Evolutionary conservation across 1,284 basidiomycete species (phyloP).

Genomic region (Porogramme epimiltina): DNA sequence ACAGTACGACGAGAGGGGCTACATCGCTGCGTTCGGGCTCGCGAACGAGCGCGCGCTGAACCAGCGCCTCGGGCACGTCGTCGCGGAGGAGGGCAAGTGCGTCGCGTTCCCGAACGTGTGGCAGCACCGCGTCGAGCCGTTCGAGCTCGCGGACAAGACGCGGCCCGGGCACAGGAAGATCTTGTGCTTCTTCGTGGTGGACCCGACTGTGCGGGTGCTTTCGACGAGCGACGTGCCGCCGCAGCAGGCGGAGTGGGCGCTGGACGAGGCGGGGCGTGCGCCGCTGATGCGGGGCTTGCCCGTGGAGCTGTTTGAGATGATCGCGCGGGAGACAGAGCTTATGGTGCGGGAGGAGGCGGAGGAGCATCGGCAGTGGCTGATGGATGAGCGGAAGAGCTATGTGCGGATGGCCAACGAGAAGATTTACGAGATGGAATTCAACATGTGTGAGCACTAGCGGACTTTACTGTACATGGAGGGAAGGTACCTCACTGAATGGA

Average conservation of each 20-base stretch:
- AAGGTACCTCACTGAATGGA: too few species aligned
- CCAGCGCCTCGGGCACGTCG: neutral
- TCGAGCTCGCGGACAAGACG: conserved; percentile 22
- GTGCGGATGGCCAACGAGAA: neutral
- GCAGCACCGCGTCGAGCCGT: conserved; percentile 22
- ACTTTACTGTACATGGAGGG: too few species aligned
- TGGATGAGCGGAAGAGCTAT: neutral
- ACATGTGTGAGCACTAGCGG: conserved; percentile 2
- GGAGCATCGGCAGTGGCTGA: neutral
- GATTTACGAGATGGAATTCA: neutral
- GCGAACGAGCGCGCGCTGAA: neutral
- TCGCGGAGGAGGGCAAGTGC: conserved; percentile 2
- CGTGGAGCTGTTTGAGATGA: neutral
- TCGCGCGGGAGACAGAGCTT: neutral
- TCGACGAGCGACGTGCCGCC: conserved; percentile 21
- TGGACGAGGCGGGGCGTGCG: neutral
- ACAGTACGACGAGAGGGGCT: neutral
- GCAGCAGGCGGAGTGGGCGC: conserved; percentile 24
- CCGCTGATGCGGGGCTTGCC: neutral
- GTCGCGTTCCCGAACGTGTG: conserved; percentile 5
- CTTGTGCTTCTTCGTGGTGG: neutral
- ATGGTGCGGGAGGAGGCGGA: neutral
- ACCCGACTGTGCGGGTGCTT: conserved; percentile 7
- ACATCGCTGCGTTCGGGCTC: neutral
- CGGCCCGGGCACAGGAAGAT: conserved; percentile 1